phyloP scores from a whole-genome alignment of 305 asterid genomes.

The Fraxinus greggii region DNA sequence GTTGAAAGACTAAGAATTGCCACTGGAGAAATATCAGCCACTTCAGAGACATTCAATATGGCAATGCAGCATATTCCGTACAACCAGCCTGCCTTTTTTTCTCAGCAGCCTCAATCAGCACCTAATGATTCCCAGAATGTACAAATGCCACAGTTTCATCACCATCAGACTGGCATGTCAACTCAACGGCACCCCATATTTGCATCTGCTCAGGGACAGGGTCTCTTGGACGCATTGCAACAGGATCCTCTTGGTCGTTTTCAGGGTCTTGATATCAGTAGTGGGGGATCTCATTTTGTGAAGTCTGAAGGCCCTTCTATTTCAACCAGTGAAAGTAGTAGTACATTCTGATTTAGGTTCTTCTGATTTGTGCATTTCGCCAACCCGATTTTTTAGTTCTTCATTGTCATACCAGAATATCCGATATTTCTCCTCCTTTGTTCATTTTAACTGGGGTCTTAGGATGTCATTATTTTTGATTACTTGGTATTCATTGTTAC shows the following conservation, averaged over 20 bases:
- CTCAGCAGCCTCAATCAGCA: conserved; percentile 38
- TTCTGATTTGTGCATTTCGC: conserved; percentile 21
- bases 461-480: conserved; percentile 33
- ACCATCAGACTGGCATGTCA: conserved; percentile 35
- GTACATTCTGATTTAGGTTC: conserved; percentile 55
- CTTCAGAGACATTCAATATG: conserved; percentile 53
- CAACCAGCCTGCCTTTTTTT: conserved; percentile 34
- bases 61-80: conserved; percentile 67
- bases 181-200: conserved; percentile 36
- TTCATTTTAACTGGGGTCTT: conserved; percentile 29
- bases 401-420: conserved; percentile 64
- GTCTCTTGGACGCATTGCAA: conserved; percentile 43
- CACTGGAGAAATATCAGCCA: conserved; percentile 65
- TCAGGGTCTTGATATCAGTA: conserved; percentile 80
- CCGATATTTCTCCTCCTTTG: conserved; percentile 19
- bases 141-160: conserved; percentile 40
- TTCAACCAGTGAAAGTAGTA: conserved; percentile 83
- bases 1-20: conserved; percentile 85
- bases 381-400: conserved; percentile 51
- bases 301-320: conserved; percentile 77
- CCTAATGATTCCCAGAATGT: conserved; percentile 28
- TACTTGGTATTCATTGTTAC: conserved; percentile 24
- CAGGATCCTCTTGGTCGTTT: conserved; percentile 78
- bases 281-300: conserved; percentile 49
- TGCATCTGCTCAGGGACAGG: conserved; percentile 35